Base-by-base conservation (phyloP, 2,329 filamentous ascomycete genomes). In the Colletotrichum simmondsii region DNA sequence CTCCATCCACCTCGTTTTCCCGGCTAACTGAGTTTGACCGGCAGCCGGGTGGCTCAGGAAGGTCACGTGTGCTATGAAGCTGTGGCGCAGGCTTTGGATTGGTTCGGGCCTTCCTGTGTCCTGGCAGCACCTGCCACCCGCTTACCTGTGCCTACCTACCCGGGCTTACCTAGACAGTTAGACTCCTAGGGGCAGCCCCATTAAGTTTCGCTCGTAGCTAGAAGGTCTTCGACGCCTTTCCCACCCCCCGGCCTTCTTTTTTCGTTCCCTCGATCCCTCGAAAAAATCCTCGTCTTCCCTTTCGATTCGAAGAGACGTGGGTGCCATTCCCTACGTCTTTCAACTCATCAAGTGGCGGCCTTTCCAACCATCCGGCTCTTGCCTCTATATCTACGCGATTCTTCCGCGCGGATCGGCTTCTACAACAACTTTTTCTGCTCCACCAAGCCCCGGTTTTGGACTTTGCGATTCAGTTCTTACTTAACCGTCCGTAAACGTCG, bases 1-100 rank as follows among this genome's bases (percentile, higher is more conserved):
- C 46, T 72, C 53, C 56, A 28, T 54, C 66, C 70, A 42, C 37
- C 28, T 30, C 67, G 76, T 82, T 84, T 83, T 83, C 79, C 80
- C 83, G 83, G 83, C 77, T 83, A 83, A 84, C 83, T 79, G 77
- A 30, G 52, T 68, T 71, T 56, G 57, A 42, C 56, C 68, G 64
- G 63, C n/a, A 42, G 54, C 66, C 68, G 68, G 68, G 57, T 65
- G 52, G 60, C 49, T 53, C 37, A 42, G 5, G 37, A 19, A 10
- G 46, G 46, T 63, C 60, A 63, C 60, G 62, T 65, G 61, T 1
- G 2, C 4, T 8, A 0, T 4, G 4, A 14, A 10, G 4, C 30
- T 57, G 62, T 65, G 62, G 52, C 60, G 28, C 60, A 63, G 28
- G 46, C n/a, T 22, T 24, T 49, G 26, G 37, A 46, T 42, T 49